Evolutionary conservation across 805 yeast species (phyloP).

Genomic region (Hemisphaericaspora nanyangensis): DNA sequence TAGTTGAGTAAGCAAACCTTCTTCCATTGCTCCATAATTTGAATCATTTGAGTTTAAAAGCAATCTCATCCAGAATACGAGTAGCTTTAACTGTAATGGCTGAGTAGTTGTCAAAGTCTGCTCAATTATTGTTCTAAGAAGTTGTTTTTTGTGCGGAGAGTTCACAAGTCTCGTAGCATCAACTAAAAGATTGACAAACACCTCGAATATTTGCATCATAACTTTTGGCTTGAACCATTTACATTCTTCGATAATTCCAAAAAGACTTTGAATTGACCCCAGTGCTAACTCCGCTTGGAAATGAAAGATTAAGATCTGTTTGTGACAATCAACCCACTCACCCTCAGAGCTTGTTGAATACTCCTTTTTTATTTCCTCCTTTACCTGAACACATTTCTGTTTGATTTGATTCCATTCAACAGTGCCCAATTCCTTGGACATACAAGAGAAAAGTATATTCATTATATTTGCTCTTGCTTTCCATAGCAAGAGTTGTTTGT

Average conservation of each 20-base stretch:
- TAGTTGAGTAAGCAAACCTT: not conserved
- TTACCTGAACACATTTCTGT: not conserved
- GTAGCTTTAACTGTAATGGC: not conserved
- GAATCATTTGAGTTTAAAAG: not conserved
- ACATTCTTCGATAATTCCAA: conserved; percentile 1
- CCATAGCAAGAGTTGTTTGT: conserved; percentile 3
- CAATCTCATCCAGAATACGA: not conserved
- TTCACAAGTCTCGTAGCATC: not conserved
- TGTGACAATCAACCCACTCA: conserved; percentile 1
- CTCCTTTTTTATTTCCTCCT: not conserved
- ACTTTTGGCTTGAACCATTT: not conserved
- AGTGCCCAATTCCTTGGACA: not conserved
- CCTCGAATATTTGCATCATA: not conserved
- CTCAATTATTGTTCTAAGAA: not conserved
- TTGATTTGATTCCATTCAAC: conserved; percentile 1
- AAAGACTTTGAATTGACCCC: conserved; percentile 1
- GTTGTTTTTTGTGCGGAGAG: not conserved
- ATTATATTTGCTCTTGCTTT: conserved; percentile 1
- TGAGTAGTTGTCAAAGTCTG: not conserved
- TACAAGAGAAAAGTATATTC: not conserved
- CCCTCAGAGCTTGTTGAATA: not conserved
- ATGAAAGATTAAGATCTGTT: conserved; percentile 1
- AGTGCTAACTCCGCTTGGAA: conserved; percentile 5
- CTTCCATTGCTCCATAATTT: not conserved
- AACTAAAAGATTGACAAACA: not conserved